A percentile compares a stretch with the other conserved stretches of the same genome.
These are phyloP conservation scores for Arabis alpina DNA, from an alignment of 345 rosid species.

Conservation along the genomic window DNA sequence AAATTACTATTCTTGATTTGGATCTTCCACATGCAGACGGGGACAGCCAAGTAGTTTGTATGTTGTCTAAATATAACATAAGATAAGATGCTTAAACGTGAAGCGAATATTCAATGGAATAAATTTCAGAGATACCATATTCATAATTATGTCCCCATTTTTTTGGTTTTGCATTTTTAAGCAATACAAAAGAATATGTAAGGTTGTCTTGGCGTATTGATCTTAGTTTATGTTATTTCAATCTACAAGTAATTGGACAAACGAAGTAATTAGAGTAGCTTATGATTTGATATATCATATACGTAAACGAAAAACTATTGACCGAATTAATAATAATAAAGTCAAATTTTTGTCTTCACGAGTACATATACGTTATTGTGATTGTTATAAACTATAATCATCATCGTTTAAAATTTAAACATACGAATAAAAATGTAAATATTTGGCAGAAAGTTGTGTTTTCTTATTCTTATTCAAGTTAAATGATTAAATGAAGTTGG, in stretches of 20 bases:
- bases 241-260: conserved; percentile 28
- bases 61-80: not conserved
- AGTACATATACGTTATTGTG: not conserved
- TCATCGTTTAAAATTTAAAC: conserved; percentile 9
- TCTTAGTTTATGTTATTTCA: not conserved
- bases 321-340: conserved; percentile 1
- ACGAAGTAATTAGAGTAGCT: conserved; percentile 22
- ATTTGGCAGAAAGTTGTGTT: not conserved
- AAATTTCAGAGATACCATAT: conserved; percentile 23
- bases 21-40: conserved; percentile 26
- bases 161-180: not conserved
- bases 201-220: conserved; percentile 33
- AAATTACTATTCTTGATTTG: not conserved
- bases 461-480: conserved; percentile 1
- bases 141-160: not conserved
- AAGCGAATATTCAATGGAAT: conserved; percentile 42
- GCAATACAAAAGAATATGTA: conserved; percentile 7
- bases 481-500: conserved; percentile 6
- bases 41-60: conserved; percentile 25
- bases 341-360: conserved; percentile 1
- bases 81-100: not conserved
- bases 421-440: not conserved
- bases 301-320: conserved; percentile 21
- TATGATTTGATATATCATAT: conserved; percentile 11
- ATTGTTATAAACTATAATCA: conserved; percentile 17